Base-by-base conservation (phyloP, 306 rosid genomes). In the Cucurbita ficifolia region DNA sequence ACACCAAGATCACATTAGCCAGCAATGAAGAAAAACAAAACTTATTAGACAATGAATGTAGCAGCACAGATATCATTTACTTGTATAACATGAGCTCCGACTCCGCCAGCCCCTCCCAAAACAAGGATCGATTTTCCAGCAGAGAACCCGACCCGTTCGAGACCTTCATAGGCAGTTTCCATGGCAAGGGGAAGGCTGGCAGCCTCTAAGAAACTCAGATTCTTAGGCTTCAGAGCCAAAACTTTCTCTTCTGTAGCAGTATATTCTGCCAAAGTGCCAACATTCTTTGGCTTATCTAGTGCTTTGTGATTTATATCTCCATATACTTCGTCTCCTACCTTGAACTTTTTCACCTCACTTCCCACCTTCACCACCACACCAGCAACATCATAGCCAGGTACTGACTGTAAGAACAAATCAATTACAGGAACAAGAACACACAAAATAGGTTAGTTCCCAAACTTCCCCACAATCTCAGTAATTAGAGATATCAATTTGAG, bases 31-130 rank as follows among this genome's bases (percentile, higher is more conserved):
- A 18, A 10, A 40, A 42, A 18, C 9, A 42, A 5, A 64, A 19
- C 29, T 38, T 2, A 35, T 13, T 7, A 19, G 17, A 63, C 33
- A 29, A 29, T 29, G 33, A 29, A 2, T 29, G 33, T 29, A 29
- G 33, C 33, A 29, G 33, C 33, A 29, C 33, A 2, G 33, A 29
- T 29, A 29, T 29, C 33, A 29, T 29, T 29, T 29, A 89, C 94
- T 91, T 91, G 96, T 79, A 91, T 82, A 58, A 60, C 70, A 5
- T 35, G 77, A 52, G 77, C 80, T 55, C 97, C 97, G 29, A 89
- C 88, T 38, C 96, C 96, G 35, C 96, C 96, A 42, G 89, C 91
- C 39, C 96, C 97, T 12, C 96, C 96, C 24, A 91, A 58, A 63
- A 91, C 89, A 70, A 88, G 90, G 39, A 92, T 69, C 7, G 92